Percentiles rank a stretch among this genome's conserved stretches.
Conservation (phyloP, 768 basidiomycete genomes). For the Tricholoma sp. region DNA sequence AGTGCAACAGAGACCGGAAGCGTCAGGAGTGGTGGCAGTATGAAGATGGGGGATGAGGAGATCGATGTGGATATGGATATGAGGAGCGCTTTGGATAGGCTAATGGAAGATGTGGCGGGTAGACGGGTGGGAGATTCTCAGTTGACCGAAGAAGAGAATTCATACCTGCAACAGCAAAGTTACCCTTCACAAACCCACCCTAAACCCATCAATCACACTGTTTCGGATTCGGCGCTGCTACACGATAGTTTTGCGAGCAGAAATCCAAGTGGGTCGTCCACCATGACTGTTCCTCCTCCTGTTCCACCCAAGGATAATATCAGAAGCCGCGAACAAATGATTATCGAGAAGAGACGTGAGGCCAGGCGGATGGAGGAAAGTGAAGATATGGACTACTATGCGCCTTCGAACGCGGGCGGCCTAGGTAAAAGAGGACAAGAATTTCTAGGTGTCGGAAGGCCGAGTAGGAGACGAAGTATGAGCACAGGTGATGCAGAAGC, state of each 20-base stretch:
- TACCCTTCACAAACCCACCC: constrained; percentile 8
- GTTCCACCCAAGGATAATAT: constrained; percentile 65
- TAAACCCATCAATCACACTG: constrained; percentile 37
- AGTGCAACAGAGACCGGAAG: constrained; percentile 15
- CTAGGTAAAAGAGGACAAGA: constrained; percentile 13
- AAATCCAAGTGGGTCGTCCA: constrained; percentile 37
- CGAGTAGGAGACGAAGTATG: constrained; percentile 63
- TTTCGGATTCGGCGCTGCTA: constrained; percentile 45
- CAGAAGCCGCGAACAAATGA: constrained; percentile 57
- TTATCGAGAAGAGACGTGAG: constrained; percentile 65
- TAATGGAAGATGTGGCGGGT: constrained; percentile 66
- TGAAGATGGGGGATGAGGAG: constrained; percentile 39
- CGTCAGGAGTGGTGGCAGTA: constrained; percentile 22
- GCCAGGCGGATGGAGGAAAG: constrained; percentile 51
- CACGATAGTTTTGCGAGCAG: constrained; percentile 35
- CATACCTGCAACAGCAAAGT: constrained; percentile 25
- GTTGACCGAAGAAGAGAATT: constrained; percentile 38
- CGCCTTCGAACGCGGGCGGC: constrained; percentile 7
- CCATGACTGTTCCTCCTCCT: constrained; percentile 34
- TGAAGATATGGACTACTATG: constrained; percentile 29
- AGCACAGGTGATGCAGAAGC: constrained; percentile 72
- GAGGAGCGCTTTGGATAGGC: constrained; percentile 65
- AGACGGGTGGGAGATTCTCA: constrained; percentile 37
- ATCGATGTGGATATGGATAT: constrained; percentile 64
- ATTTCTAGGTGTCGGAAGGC: constrained; percentile 39